Evolutionary conservation across 139 green algal genomes (phyloP).

Genomic region (Ettlia oleoabundans): DNA sequence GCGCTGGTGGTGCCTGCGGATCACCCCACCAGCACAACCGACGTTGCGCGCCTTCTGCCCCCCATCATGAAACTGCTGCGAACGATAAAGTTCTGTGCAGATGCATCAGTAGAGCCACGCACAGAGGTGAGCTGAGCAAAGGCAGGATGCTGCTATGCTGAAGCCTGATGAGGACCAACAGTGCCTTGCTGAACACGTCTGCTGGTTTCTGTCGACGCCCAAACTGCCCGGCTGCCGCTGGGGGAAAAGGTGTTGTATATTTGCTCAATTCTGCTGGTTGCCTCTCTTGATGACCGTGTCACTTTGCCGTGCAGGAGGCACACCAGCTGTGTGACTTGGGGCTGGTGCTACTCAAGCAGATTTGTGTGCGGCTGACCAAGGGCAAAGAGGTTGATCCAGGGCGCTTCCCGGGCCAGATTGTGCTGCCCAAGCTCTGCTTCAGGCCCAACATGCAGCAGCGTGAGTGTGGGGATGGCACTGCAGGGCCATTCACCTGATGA

Average conservation of each 20-base stretch:
- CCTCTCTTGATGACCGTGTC: too few relatives aligned
- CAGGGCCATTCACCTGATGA: too few relatives aligned
- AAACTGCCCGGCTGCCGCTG: too few relatives aligned
- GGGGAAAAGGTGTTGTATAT: too few relatives aligned
- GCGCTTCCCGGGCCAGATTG: conserved; percentile 38
- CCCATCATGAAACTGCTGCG: conserved; percentile 42
- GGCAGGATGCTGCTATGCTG: background rate
- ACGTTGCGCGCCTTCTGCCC: conserved; percentile 17
- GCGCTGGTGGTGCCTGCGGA: conserved; percentile 55
- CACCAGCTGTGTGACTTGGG: conserved; percentile 63
- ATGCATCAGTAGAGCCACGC: background rate
- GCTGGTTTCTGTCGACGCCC: too few relatives aligned
- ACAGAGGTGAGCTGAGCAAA: conserved; percentile 11
- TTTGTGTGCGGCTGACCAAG: conserved; percentile 33
- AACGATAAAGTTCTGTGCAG: conserved; percentile 43
- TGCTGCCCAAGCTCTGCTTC: conserved; percentile 40
- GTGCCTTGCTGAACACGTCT: too few relatives aligned
- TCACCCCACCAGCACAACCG: background rate
- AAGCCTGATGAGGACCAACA: too few relatives aligned
- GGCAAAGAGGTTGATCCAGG: background rate
- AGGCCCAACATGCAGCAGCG: conserved; percentile 20
- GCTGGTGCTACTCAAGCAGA: conserved; percentile 23
- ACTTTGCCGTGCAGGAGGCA: conserved; percentile 6
- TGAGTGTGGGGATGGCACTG: background rate
- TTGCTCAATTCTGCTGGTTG: too few relatives aligned